Base-by-base conservation (phyloP, 2,329 filamentous ascomycete genomes). In the Botrytis porri region DNA sequence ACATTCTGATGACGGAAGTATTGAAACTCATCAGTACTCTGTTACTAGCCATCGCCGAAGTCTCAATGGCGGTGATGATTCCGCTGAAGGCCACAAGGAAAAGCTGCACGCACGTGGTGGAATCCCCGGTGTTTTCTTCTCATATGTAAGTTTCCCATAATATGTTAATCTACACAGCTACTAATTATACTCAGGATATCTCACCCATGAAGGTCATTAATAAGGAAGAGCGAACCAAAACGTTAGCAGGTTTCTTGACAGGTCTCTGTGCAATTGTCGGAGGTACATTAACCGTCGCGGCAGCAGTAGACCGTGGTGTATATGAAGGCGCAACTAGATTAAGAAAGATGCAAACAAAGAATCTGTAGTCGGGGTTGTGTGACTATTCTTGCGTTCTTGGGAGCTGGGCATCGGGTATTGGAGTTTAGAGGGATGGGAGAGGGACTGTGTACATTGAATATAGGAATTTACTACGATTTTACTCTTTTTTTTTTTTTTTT, bases 141-240 rank as follows among this genome's bases (percentile, higher is more conserved):
- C 94, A 77, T 99, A 99, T 79, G 93, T 95, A 86, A 88, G 92
- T 88, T 8, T 51, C 12, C 18, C 18, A 20, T 37, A 9, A 35
- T 45, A 39, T 59, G 39, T 10, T 39, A 25, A 5, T 29, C 61
- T 14, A 16, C 3, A n/a, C 14, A 25, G 22, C 29, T 43, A 60
- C 45, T 43, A 32, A 59, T 29, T 1, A 48, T 37, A 7, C 48
- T 7, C 45, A 95, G 92, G 96, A 99, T 79, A 99, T 99, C 82
- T 98, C 95, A 3, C 96, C 96, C 8, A 99, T 99, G 96, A 99
- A 98, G 85, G 95, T 99, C 75, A 92, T 99, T 84, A 99, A 99
- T 85, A 92, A 95, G 72, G 97, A 99, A 84, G 92, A 93, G 77
- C 89, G 93, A 64, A 86, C 91, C 74, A 98, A 98, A 86, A 92